These are phyloP conservation scores for Amoebophrya sp. DNA, from an alignment of 169 alveolate species.

Conservation along the genomic window DNA sequence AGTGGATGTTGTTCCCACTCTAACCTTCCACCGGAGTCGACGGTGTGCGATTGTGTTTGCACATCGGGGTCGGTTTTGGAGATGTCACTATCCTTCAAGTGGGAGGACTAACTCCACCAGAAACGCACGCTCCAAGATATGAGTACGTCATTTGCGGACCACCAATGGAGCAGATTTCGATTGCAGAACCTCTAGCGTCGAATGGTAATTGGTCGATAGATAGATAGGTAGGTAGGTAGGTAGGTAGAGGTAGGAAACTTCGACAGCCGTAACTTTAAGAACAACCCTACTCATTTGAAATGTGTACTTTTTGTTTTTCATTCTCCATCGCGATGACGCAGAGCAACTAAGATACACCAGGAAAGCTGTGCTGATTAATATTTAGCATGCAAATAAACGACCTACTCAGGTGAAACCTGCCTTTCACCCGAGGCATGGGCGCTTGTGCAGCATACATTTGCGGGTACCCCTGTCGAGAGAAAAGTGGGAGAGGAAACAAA, in stretches of 20 bases:
- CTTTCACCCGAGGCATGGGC: constrained; percentile 49
- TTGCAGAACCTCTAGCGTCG: constrained; percentile 59
- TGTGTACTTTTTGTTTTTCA: too few relatives aligned
- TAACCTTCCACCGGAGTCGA: constrained; percentile 57
- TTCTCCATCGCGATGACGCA: too few relatives aligned
- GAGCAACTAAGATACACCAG: too few relatives aligned
- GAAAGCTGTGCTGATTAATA: too few relatives aligned
- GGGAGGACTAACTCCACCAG: constrained; percentile 56
- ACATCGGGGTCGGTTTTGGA: constrained; percentile 58
- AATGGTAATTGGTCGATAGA: too few relatives aligned
- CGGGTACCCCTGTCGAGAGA: neutral
- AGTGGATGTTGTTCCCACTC: too few relatives aligned
- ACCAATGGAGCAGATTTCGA: constrained; percentile 58
- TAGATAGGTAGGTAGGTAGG: too few relatives aligned
- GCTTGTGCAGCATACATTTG: neutral
- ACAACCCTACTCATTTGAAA: too few relatives aligned
- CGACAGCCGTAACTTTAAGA: too few relatives aligned
- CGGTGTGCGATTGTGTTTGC: constrained; percentile 52
- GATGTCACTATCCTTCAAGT: constrained; percentile 57
- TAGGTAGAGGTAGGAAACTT: too few relatives aligned
- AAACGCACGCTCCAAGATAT: constrained; percentile 42
- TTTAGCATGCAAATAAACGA: too few relatives aligned
- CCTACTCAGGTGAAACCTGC: constrained; percentile 47
- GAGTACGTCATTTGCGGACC: constrained; percentile 61
- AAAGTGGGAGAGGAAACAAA: neutral